Conservation (phyloP, 2,329 filamentous ascomycete genomes). For the Stagonosporopsis vannaccii region DNA sequence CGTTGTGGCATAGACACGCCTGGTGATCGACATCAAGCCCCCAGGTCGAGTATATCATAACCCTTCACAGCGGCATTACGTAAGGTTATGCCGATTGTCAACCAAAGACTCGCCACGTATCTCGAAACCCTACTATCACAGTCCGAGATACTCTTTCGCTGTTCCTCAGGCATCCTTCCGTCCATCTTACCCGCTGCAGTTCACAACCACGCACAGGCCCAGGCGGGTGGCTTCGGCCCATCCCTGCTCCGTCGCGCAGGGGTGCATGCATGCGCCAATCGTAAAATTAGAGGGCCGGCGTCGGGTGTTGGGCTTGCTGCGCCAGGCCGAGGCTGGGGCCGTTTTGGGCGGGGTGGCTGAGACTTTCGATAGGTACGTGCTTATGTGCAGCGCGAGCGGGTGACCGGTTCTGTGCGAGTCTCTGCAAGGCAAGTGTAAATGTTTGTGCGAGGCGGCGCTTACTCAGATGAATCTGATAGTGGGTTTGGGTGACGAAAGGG, state of each 20-base stretch:
- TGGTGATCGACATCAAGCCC: conserved; percentile 7
- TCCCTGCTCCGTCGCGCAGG: conserved; percentile 3
- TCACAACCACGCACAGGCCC: conserved; percentile 1
- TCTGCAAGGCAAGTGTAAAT: background rate
- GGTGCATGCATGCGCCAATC: conserved; percentile 9
- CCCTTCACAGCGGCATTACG: background rate
- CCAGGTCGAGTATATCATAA: background rate
- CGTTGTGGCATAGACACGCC: conserved; percentile 7
- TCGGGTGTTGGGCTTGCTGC: conserved; percentile 4
- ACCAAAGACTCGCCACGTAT: background rate
- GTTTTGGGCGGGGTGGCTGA: conserved; percentile 10
- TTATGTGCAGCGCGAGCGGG: conserved; percentile 4
- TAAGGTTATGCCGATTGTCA: background rate
- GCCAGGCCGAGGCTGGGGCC: conserved; percentile 4
- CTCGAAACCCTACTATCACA: background rate
- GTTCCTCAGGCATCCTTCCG: background rate
- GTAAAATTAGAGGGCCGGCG: conserved; percentile 11
- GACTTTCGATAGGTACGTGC: conserved; percentile 22
- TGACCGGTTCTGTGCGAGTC: conserved; percentile 13
- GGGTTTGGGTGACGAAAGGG: background rate
- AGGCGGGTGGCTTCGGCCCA: conserved; percentile 13
- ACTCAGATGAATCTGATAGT: conserved; percentile 4
- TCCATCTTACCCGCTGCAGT: conserved; percentile 1
- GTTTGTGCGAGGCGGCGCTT: conserved; percentile 12
- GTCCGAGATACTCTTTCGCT: background rate